Base-by-base conservation (phyloP, 2,329 filamentous ascomycete species). In the Thelonectria discophora region DNA sequence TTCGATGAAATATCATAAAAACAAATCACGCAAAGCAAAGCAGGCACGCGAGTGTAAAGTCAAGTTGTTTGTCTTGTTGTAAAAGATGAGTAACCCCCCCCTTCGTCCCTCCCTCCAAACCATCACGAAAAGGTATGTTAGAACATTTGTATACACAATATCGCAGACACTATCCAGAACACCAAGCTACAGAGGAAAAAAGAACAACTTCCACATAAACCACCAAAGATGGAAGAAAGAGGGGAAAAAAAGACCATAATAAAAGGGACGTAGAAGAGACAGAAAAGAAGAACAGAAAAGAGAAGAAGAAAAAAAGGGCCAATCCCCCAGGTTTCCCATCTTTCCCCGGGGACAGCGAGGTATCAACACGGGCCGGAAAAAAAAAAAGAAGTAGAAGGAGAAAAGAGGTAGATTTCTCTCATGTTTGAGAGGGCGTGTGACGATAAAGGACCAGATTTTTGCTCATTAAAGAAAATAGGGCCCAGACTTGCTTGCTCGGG, bases 91-190 rank as follows among this genome's bases (percentile, higher is more conserved):
- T 54, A n/a, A 40, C 32, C 59, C 48, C 43, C 37, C 58, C 40
- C 58, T n/a, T n/a, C n/a, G n/a, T n/a, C n/a, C n/a, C n/a, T n/a
- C 49, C 55, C 48, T 57, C 57, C 43, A 53, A 57, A 56, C 45
- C 62, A 34, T 11, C 32, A 11, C 24, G 4, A 24, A 24, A 24
- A 34, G 32, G 32, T 34, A 34, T 34, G 32, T 5, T 34, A 34
- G 20, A 13, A n/a, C 61, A n/a, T n/a, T n/a, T 50, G 53, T 63
- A 68, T 61, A 63, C 61, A 68, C 46, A 64, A 63, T 65, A 67
- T 68, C 65, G 57, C 62, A 69, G 67, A 56, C 76, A 24, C 24
- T 24, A 76, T 76, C 75, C 75, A 75, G 73, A 76, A 76, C 75
- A 76, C 73, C 73, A 66, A 72, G 72, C 73, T 69, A 63, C 65